Evolutionary conservation across 2,329 filamentous ascomycete genomes (phyloP).

Genomic region (Lecanoromycetidae sp.): DNA sequence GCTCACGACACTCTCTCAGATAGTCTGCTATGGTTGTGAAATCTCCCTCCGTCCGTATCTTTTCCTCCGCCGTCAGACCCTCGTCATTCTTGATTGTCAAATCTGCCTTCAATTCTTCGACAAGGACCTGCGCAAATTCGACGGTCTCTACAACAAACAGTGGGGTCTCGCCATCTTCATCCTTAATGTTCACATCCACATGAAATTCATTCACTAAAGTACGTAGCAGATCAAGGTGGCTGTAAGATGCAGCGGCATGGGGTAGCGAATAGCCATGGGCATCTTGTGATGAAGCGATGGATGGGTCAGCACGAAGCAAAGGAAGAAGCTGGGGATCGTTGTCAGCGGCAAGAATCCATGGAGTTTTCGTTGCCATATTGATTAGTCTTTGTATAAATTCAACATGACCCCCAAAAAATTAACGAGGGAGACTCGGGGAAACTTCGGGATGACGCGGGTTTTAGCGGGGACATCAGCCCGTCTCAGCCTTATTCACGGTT

Average conservation of each 20-base stretch:
- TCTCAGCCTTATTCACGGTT: background rate
- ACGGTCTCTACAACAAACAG: slow-evolving; percentile 81
- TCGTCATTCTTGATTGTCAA: slow-evolving; percentile 54
- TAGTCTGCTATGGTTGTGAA: slow-evolving; percentile 66
- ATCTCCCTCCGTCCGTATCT: slow-evolving; percentile 66
- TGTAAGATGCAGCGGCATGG: slow-evolving; percentile 88
- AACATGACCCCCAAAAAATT: background rate
- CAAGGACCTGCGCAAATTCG: slow-evolving; percentile 62
- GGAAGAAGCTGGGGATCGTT: slow-evolving; percentile 61
- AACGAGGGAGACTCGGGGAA: slow-evolving; percentile 2
- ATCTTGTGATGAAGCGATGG: slow-evolving; percentile 71
- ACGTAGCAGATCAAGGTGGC: slow-evolving; percentile 68
- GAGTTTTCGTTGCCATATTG: slow-evolving; percentile 36
- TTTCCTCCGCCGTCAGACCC: slow-evolving; percentile 68
- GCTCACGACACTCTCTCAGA: slow-evolving; percentile 36
- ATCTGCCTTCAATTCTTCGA: slow-evolving; percentile 72
- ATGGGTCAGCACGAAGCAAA: slow-evolving; percentile 60
- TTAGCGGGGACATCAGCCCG: background rate
- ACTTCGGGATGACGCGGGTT: slow-evolving; percentile 3
- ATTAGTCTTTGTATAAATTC: background rate
- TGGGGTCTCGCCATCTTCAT: slow-evolving; percentile 90
- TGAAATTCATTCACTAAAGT: slow-evolving; percentile 62
- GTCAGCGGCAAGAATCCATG: slow-evolving; percentile 69
- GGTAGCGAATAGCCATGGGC: slow-evolving; percentile 87
- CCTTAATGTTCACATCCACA: slow-evolving; percentile 67